phyloP scores from a whole-genome alignment of 2,329 filamentous ascomycete species.

The Alternaria triticimaculans region DNA sequence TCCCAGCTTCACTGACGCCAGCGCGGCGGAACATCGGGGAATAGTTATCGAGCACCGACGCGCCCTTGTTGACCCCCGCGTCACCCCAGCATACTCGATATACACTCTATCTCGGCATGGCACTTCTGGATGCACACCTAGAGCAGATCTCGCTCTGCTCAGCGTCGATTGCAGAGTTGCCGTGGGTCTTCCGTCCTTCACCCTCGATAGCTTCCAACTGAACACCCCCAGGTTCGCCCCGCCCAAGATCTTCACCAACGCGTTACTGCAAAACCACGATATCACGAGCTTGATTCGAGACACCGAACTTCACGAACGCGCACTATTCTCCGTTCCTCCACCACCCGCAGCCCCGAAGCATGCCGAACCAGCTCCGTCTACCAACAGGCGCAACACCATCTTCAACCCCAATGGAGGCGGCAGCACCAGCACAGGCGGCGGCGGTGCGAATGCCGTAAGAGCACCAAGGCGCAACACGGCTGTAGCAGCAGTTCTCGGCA shows the following conservation, averaged over 20 bases:
- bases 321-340: conserved; percentile 89
- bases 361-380: conserved; percentile 52
- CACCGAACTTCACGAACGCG: conserved; percentile 91
- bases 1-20: conserved; percentile 23
- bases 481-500: conserved; percentile 86
- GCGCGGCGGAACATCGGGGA: conserved; percentile 19
- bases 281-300: conserved; percentile 95
- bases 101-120: conserved; percentile 37
- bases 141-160: conserved; percentile 59
- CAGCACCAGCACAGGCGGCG: conserved; percentile 42
- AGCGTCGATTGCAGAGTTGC: conserved; percentile 56
- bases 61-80: conserved; percentile 26
- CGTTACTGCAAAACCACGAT: conserved; percentile 84
- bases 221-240: conserved; percentile 72
- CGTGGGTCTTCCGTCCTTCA: conserved; percentile 38
- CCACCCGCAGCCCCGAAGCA: conserved; percentile 60
- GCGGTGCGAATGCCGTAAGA: conserved; percentile 53
- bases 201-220: conserved; percentile 10
- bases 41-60: conserved; percentile 20
- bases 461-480: conserved; percentile 76
- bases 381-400: conserved; percentile 57
- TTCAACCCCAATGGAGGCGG: conserved; percentile 49
- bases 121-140: conserved; percentile 56
- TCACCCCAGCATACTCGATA: background rate
- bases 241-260: conserved; percentile 95